A percentile compares a stretch with the other conserved stretches of the same genome.
Evolutionary conservation across 2,329 filamentous ascomycete species (phyloP).

Genomic region (Rutstroemia sydowiana): DNA sequence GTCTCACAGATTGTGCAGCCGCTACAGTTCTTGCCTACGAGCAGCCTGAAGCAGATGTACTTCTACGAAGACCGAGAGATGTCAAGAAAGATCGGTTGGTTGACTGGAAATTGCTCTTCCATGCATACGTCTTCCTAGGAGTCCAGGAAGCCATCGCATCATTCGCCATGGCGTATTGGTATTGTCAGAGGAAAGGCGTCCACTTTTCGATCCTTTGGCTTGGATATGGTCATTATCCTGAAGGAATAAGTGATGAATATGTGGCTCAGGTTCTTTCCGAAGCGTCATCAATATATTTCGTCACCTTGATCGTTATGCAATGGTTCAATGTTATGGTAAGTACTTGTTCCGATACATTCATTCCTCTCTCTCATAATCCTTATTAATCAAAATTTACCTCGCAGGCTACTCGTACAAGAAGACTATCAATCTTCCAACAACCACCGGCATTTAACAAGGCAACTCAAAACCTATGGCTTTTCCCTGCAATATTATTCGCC

Average conservation of each 20-base stretch:
- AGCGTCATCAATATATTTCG: constrained; percentile 57
- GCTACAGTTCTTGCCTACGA: constrained; percentile 70
- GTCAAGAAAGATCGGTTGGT: constrained; percentile 64
- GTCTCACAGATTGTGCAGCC: constrained; percentile 68
- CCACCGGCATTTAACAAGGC: constrained; percentile 55
- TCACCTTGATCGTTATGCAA: constrained; percentile 74
- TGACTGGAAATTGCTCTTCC: constrained; percentile 62
- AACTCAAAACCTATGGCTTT: constrained; percentile 56
- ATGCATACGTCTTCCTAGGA: constrained; percentile 64
- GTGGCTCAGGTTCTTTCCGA: constrained; percentile 36
- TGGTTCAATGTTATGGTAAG: constrained; percentile 60
- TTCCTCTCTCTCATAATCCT: no score
- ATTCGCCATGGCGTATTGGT: constrained; percentile 60
- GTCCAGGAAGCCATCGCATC: constrained; percentile 51
- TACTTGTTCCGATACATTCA: no score
- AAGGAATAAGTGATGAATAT: constrained; percentile 40
- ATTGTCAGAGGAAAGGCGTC: constrained; percentile 52
- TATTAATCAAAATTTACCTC: background rate
- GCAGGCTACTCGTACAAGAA: constrained; percentile 49
- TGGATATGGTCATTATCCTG: constrained; percentile 47
- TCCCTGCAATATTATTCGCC: constrained; percentile 62
- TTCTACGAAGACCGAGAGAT: constrained; percentile 60
- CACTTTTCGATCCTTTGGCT: constrained; percentile 60
- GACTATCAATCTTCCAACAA: constrained; percentile 63
- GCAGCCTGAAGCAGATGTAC: constrained; percentile 65